Conservation (phyloP, 2,329 filamentous ascomycete genomes). For the Fusarium nodosum region DNA sequence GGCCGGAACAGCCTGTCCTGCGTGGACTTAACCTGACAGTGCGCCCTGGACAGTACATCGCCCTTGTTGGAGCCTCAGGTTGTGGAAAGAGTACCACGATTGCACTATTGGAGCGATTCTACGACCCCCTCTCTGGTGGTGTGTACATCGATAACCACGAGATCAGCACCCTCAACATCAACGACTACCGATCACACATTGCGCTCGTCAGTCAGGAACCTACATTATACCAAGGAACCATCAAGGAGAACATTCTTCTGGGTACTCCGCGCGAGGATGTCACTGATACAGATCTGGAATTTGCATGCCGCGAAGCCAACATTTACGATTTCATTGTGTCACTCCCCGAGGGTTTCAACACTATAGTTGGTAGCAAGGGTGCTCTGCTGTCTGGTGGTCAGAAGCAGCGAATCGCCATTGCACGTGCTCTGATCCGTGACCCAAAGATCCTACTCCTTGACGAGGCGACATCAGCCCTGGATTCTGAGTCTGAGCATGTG, state of each 20-base stretch:
- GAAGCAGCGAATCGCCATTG: constrained; percentile 95
- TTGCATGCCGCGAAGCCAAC: constrained; percentile 89
- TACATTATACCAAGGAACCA: constrained; percentile 92
- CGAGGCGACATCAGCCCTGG: constrained; percentile 83
- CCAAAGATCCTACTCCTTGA: constrained; percentile 89
- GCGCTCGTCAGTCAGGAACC: constrained; percentile 95
- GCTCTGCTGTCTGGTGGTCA: constrained; percentile 89
- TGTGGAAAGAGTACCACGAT: constrained; percentile 97
- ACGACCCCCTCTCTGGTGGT: constrained; percentile 85
- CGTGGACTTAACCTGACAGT: constrained; percentile 83
- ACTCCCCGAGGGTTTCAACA: constrained; percentile 86
- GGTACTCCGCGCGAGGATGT: constrained; percentile 77
- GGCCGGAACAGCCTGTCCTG: constrained; percentile 91
- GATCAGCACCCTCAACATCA: constrained; percentile 84
- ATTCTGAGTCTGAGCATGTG: constrained; percentile 81
- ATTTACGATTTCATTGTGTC: constrained; percentile 94
- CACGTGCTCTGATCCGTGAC: constrained; percentile 89
- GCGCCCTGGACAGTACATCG: constrained; percentile 84
- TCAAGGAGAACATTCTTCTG: constrained; percentile 90
- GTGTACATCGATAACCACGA: constrained; percentile 87
- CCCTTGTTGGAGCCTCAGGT: constrained; percentile 92
- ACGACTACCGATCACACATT: constrained; percentile 85
- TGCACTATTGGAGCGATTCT: constrained; percentile 92
- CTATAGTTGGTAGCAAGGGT: constrained; percentile 88
- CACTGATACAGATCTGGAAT: constrained; percentile 77